These are phyloP conservation scores for Teratosphaeria epicoccoides DNA, from an alignment of 2,329 filamentous ascomycete genomes.

Conservation along the genomic window DNA sequence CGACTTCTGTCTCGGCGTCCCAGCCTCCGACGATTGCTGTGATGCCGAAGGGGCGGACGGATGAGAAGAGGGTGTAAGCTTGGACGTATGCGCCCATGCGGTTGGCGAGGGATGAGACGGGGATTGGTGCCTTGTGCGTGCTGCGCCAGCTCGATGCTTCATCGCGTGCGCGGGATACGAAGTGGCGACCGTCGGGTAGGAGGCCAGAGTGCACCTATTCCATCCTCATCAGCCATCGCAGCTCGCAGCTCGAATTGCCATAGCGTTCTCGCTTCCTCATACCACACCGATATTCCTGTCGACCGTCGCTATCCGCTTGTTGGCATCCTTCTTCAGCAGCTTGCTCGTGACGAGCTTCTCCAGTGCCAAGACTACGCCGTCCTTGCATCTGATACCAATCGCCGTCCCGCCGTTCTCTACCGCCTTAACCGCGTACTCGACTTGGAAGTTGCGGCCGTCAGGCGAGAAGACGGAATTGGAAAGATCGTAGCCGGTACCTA, in stretches of 20 bases:
- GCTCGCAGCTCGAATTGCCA: not conserved
- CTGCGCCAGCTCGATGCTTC: slow-evolving; percentile 86
- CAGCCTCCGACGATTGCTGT: slow-evolving; percentile 89
- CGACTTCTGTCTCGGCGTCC: slow-evolving; percentile 76
- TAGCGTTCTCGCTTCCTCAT: slow-evolving; percentile 37
- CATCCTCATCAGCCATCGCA: not conserved
- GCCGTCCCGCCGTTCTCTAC: slow-evolving; percentile 97
- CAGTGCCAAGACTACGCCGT: slow-evolving; percentile 88
- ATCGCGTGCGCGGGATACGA: slow-evolving; percentile 85
- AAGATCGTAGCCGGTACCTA: slow-evolving; percentile 98
- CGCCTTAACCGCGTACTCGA: slow-evolving; percentile 96
- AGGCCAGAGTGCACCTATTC: slow-evolving; percentile 81
- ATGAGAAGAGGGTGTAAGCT: slow-evolving; percentile 94
- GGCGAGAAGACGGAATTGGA: slow-evolving; percentile 99
- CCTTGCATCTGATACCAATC: slow-evolving; percentile 92
- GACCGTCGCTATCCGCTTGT: slow-evolving; percentile 92
- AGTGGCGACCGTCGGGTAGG: slow-evolving; percentile 88
- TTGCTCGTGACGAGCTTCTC: slow-evolving; percentile 96
- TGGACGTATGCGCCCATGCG: slow-evolving; percentile 95
- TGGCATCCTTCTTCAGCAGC: slow-evolving; percentile 85
- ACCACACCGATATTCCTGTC: slow-evolving; percentile 91
- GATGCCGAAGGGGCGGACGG: slow-evolving; percentile 91
- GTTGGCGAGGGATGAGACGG: slow-evolving; percentile 74
- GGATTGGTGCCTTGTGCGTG: slow-evolving; percentile 90
- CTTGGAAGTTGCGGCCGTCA: slow-evolving; percentile 96